Conservation (phyloP, 2,329 filamentous ascomycete genomes). For the Claviceps sp. region DNA sequence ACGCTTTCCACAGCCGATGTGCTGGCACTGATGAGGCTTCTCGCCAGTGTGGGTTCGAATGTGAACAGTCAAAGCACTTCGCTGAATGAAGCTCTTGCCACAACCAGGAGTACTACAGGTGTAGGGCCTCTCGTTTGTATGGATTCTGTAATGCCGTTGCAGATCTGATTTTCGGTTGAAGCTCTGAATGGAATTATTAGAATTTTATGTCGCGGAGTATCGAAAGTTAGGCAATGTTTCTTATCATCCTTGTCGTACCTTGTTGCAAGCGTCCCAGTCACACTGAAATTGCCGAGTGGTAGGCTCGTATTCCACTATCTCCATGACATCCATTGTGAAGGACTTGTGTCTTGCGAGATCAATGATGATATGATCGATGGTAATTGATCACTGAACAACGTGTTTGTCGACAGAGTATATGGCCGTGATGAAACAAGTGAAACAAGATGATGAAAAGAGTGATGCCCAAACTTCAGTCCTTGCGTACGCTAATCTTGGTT, state of each 20-base stretch:
- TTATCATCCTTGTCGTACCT: slow-evolving; percentile 29
- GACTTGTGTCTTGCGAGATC: background rate
- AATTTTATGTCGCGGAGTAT: background rate
- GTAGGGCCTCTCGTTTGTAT: slow-evolving; percentile 58
- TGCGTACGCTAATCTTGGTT: too few species aligned
- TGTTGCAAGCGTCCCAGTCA: slow-evolving; percentile 48
- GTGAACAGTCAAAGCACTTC: slow-evolving; percentile 57
- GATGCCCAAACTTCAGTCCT: background rate
- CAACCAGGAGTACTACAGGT: slow-evolving; percentile 46
- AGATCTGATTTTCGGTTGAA: slow-evolving; percentile 62
- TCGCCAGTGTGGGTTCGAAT: slow-evolving; percentile 58
- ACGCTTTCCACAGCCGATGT: slow-evolving; percentile 51
- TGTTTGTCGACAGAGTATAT: background rate
- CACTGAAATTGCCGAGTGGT: slow-evolving; percentile 50
- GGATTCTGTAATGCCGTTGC: slow-evolving; percentile 56
- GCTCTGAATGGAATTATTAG: slow-evolving; percentile 30
- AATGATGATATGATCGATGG: background rate
- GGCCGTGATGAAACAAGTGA: background rate
- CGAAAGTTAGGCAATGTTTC: background rate
- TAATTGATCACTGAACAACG: background rate
- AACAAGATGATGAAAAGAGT: background rate
- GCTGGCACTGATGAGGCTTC: slow-evolving; percentile 56
- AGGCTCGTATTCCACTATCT: slow-evolving; percentile 51
- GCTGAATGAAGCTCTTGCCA: slow-evolving; percentile 58
- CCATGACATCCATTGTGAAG: slow-evolving; percentile 45